Evolutionary conservation across 2,329 filamentous ascomycete genomes (phyloP).

Genomic region (Pseudogymnoascus sp.): DNA sequence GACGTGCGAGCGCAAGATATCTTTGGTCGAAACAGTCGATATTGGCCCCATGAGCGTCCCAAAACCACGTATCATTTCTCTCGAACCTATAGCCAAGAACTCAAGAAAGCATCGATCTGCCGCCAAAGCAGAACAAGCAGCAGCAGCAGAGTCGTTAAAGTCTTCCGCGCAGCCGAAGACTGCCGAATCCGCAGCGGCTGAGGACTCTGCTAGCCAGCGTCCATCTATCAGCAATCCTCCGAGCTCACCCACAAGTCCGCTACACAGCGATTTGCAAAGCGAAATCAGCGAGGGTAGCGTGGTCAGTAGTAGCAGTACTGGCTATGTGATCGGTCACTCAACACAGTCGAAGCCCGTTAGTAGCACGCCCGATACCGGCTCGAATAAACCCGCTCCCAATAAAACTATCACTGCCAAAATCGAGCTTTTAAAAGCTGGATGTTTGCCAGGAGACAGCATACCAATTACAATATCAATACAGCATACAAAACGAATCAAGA

Average conservation of each 20-base stretch:
- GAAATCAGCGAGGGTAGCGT: conserved; percentile 64
- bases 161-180: background rate
- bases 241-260: conserved; percentile 38
- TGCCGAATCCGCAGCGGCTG: conserved; percentile 22
- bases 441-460: conserved; percentile 75
- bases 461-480: conserved; percentile 74
- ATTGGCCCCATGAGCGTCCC: conserved; percentile 68
- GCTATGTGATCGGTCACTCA: conserved; percentile 33
- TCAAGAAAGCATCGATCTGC: conserved; percentile 48
- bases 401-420: conserved; percentile 82
- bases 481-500: conserved; percentile 84
- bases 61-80: conserved; percentile 72
- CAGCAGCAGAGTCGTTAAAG: conserved; percentile 15
- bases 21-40: conserved; percentile 75
- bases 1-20: conserved; percentile 73
- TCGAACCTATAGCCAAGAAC: conserved; percentile 76
- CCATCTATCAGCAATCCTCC: conserved; percentile 32
- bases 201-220: conserved; percentile 29
- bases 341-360: conserved; percentile 48
- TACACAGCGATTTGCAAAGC: conserved; percentile 52
- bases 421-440: conserved; percentile 74
- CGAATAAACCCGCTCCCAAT: conserved; percentile 43
- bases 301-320: conserved; percentile 28
- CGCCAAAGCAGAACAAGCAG: conserved; percentile 12
- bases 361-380: conserved; percentile 45